phyloP scores from a whole-genome alignment of 176 grass and related monocot species.

The Eleusine indica region DNA sequence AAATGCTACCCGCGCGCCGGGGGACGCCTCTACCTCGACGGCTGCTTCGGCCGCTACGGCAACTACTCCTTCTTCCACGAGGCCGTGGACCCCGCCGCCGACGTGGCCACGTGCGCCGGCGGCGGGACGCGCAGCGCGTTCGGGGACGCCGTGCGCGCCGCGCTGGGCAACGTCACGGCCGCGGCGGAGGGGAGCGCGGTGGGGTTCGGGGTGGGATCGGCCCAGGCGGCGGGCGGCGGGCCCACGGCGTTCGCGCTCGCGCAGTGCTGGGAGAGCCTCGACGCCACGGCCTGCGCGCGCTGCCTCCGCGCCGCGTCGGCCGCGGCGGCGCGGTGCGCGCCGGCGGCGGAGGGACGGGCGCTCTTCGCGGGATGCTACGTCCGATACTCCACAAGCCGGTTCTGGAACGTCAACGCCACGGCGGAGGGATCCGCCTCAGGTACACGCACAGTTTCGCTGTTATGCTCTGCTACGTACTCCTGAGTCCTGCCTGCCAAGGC shows the following conservation, averaged over 20 bases:
- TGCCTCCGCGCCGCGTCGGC: conserved; percentile 64
- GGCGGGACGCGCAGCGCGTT: conserved; percentile 47
- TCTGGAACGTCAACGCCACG: conserved; percentile 66
- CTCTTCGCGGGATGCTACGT: conserved; percentile 76
- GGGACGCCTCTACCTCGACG: conserved; percentile 68
- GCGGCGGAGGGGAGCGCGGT: conserved; percentile 19
- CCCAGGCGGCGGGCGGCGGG: background rate
- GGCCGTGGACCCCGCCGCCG: conserved; percentile 21
- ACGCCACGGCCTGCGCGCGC: conserved; percentile 49
- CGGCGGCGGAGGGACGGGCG: conserved; percentile 67
- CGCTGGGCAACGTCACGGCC: conserved; percentile 52
- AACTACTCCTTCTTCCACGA: conserved; percentile 82
- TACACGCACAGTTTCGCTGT: background rate
- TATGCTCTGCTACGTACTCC: background rate
- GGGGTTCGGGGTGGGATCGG: conserved; percentile 60
- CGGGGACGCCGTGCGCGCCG: conserved; percentile 40
- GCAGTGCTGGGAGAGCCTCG: conserved; percentile 80
- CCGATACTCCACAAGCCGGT: conserved; percentile 63
- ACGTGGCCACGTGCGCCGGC: conserved; percentile 13
- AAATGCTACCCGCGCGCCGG: conserved; percentile 76
- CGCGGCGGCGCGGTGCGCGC: conserved; percentile 50
- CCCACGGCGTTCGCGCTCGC: conserved; percentile 63
- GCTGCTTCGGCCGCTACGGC: conserved; percentile 74
- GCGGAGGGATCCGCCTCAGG: conserved; percentile 46
- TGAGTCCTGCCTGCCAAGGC: background rate